Percentiles rank a stretch among this genome's conserved stretches.
phyloP scores from a whole-genome alignment of 331 rosid species.

The Quercus lobata region DNA sequence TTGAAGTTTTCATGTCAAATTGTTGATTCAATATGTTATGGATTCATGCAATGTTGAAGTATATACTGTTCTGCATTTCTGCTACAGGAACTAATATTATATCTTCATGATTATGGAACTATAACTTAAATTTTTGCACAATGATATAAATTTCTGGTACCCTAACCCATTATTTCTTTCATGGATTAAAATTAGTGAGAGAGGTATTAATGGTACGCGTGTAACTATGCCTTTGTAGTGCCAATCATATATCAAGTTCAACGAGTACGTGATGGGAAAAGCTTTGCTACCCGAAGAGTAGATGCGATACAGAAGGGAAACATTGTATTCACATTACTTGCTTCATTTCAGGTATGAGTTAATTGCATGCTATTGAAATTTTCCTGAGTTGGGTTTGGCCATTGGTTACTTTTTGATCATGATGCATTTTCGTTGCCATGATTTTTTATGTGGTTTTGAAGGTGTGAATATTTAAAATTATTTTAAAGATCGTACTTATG shows the following conservation, averaged over 20 bases:
- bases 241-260: slow-evolving; percentile 81
- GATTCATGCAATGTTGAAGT: not conserved
- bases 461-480: not conserved
- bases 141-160: not conserved
- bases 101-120: not conserved
- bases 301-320: slow-evolving; percentile 88
- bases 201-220: not conserved
- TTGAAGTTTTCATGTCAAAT: not conserved
- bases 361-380: not conserved
- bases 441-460: not conserved
- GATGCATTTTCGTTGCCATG: not conserved
- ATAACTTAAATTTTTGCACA: not conserved
- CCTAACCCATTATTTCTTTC: not conserved
- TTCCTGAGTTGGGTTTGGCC: not conserved
- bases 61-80: not conserved
- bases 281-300: slow-evolving; percentile 81
- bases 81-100: not conserved
- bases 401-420: not conserved
- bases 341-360: slow-evolving; percentile 80
- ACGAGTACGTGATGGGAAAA: slow-evolving; percentile 81
- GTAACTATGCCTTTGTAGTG: slow-evolving; percentile 47
- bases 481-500: not conserved
- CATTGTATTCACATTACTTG: slow-evolving; percentile 68
- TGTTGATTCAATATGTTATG: not conserved
- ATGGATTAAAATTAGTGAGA: not conserved